Conservation (phyloP, 164 flowering plant species). For the Stephania cephalantha region DNA sequence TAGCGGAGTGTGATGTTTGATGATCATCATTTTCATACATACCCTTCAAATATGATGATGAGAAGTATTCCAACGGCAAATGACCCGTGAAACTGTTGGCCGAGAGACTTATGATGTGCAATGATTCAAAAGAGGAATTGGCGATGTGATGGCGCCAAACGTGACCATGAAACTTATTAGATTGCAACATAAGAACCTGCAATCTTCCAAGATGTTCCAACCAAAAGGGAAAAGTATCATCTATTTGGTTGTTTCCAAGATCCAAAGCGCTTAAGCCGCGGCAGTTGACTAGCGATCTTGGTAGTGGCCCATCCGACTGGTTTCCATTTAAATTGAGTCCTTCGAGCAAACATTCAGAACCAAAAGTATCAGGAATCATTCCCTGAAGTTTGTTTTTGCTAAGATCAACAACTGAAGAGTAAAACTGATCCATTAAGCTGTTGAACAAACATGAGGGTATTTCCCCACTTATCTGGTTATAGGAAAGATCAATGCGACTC, state of each 20-base stretch:
- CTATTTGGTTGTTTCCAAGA: constrained; percentile 45
- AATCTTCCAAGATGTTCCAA: constrained; percentile 29
- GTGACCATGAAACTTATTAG: constrained; percentile 43
- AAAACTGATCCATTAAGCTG: not conserved
- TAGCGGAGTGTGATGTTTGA: not conserved
- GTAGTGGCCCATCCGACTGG: constrained; percentile 35
- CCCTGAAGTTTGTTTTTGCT: constrained; percentile 37
- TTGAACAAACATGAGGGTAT: constrained; percentile 40
- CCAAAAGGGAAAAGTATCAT: constrained; percentile 39
- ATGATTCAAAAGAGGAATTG: not conserved
- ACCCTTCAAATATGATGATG: not conserved
- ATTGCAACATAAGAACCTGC: constrained; percentile 50
- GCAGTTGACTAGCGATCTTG: constrained; percentile 50
- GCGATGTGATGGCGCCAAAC: constrained; percentile 5
- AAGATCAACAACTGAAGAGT: constrained; percentile 18
- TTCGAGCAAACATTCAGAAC: no score
- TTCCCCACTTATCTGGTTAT: constrained; percentile 33
- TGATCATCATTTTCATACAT: constrained; percentile 24
- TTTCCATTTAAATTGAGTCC: constrained; percentile 37
- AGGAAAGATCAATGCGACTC: constrained; percentile 45
- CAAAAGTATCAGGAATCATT: constrained; percentile 28
- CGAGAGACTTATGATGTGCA: constrained; percentile 18
- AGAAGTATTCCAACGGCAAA: not conserved
- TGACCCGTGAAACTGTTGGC: constrained; percentile 11
- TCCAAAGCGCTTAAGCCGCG: constrained; percentile 39